Evolutionary conservation across 352 stramenopile species (phyloP).

Genomic region (Globisporangium paroecandrum): DNA sequence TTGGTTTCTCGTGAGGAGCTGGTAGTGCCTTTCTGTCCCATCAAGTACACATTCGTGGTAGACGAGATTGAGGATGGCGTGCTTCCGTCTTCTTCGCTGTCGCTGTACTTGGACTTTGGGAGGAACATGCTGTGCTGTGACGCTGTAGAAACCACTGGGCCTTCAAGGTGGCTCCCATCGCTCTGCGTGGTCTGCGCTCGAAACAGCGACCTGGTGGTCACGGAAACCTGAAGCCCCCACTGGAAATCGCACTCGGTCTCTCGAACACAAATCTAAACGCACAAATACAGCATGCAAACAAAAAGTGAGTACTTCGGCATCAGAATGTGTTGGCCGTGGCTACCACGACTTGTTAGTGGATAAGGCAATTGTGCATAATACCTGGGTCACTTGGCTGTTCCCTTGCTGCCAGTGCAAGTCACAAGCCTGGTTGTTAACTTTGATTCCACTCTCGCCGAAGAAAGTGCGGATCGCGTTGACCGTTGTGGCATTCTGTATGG

Average conservation of each 20-base stretch:
- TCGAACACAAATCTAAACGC: constrained; percentile 21
- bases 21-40: background rate
- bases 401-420: constrained; percentile 29
- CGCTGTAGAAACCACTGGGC: constrained; percentile 4
- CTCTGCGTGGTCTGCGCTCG: constrained; percentile 5
- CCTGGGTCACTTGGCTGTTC: constrained; percentile 28
- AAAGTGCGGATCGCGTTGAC: constrained; percentile 17
- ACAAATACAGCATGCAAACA: background rate
- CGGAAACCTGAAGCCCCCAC: constrained; percentile 35
- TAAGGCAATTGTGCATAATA: background rate
- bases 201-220: constrained; percentile 16
- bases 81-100: background rate
- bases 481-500: constrained; percentile 18
- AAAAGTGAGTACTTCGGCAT: background rate
- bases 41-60: constrained; percentile 3
- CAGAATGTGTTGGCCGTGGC: background rate
- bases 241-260: constrained; percentile 25
- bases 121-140: constrained; percentile 28
- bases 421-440: background rate
- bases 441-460: constrained; percentile 16
- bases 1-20: background rate
- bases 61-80: background rate
- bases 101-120: constrained; percentile 30
- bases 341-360: background rate
- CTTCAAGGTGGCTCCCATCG: background rate